Evolutionary conservation across 495 filamentous ascomycete genomes (phyloP), one percentile per base, ranked within the genome.

Genomic region (Penicillium antarcticum): DNA sequence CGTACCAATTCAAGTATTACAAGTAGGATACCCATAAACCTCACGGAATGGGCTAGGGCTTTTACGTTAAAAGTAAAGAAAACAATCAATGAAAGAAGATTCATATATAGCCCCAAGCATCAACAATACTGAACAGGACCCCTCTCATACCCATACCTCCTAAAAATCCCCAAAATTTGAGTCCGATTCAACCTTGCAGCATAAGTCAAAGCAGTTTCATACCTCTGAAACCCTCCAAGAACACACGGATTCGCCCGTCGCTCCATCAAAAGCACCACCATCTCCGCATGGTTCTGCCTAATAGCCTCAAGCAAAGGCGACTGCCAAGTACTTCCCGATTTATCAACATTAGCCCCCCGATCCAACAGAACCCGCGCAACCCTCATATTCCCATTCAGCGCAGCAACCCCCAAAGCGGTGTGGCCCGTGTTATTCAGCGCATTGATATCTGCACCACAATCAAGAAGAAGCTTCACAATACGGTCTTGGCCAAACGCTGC

Each of bases 381-480:
- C 9, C 64, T 64, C 14, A 68, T 45, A 51, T 70, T 54, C 9
- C 74, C 74, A 9, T 60, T 60, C 19, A 60, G 38, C 5, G 69
- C 67, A 5, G 76, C 76, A 38, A 69, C 56, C 23, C 74, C 67
- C 29, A 80, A 56, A n/a, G 73, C 70, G 1, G 68, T 71, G 21
- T 67, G 56, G 1, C 68, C 70, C 12, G 45, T 53, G 12, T 48
- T 44, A 40, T 67, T 62, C 14, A 66, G 53, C 32, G 61, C 61
- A 52, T 80, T 68, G 39, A 78, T 63, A 38, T 78, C 58, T 1
- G 69, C 67, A 3, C 67, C 68, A 16, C 64, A 67, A 3, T 73
- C 70, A 36, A 80, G 59, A 9, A 79, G 48, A 39, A 76, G 23
- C 14, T 60, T 56, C 14, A 73, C 66, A 29, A 75, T 56, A 4